phyloP scores from a whole-genome alignment of 805 yeast species.

The Candida multigemmis region DNA sequence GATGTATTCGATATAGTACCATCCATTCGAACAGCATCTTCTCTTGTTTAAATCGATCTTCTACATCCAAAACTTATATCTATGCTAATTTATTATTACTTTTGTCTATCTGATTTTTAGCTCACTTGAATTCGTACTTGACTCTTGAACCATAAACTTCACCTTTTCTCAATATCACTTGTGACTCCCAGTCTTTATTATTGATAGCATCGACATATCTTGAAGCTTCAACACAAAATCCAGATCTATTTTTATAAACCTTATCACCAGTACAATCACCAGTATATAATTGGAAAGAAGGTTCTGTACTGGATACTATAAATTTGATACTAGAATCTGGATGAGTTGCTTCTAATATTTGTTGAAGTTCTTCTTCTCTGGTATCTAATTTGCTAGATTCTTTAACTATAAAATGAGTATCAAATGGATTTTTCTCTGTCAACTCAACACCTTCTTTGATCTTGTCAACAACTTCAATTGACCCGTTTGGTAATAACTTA shows the following conservation, averaged over 20 bases:
- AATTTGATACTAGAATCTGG: slow-evolving; percentile 35
- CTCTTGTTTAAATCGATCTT: too few relatives aligned
- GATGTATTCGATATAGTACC: too few relatives aligned
- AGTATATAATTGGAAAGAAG: slow-evolving; percentile 58
- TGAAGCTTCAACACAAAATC: slow-evolving; percentile 57
- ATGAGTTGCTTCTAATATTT: slow-evolving; percentile 35
- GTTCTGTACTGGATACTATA: slow-evolving; percentile 48
- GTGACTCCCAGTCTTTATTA: slow-evolving; percentile 33
- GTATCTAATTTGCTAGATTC: slow-evolving; percentile 44
- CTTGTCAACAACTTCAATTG: slow-evolving; percentile 14
- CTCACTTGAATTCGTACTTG: slow-evolving; percentile 12
- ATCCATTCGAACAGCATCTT: too few relatives aligned
- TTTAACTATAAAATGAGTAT: slow-evolving; percentile 42
- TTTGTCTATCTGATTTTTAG: too few relatives aligned
- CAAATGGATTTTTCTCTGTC: slow-evolving; percentile 18
- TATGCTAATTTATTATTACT: too few relatives aligned
- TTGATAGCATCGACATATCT: slow-evolving; percentile 50
- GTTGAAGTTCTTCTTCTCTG: slow-evolving; percentile 22
- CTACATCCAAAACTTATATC: too few relatives aligned
- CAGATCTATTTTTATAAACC: slow-evolving; percentile 32
- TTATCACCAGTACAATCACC: slow-evolving; percentile 41
- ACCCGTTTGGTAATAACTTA: slow-evolving; percentile 39
- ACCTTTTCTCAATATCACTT: slow-evolving; percentile 39
- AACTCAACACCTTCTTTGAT: slow-evolving; percentile 11
- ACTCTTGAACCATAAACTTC: slow-evolving; percentile 44